Evolutionary conservation across 83 land plant species (phyloP), one percentile per base, ranked within the genome.

Genomic region (Larix sibirica): DNA sequence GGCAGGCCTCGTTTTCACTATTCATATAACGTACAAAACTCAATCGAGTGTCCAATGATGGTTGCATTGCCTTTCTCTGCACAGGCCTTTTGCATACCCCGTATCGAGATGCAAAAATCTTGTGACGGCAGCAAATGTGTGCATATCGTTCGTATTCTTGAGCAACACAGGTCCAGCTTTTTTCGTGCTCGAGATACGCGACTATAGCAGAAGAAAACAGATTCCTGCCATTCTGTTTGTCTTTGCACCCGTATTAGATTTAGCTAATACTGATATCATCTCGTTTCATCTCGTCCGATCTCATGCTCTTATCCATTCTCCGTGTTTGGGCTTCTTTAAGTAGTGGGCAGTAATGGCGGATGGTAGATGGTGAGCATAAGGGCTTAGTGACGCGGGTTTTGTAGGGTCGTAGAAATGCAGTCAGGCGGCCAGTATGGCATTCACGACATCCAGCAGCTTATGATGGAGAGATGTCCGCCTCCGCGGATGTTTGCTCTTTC

Each of bases 31-130:
- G 56, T 50, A 50, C 56, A 10, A 10, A 50, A 50, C 56, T 50
- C 56, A 50, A 62, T 62, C 64, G 64, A 62, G 64, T 62, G 64
- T 62, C 64, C 64, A 62, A 62, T 62, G 64, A 62, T 62, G 64
- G 64, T 62, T 4, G 23, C 64, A 62, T 62, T 18, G 23, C 64
- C 23, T 62, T 62, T 62, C 64, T 62, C 23, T 18, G 64, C 64
- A 62, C 64, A 62, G 64, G 64, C 64, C 23, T 62, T 62, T 20
- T 62, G 13, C 23, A 62, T n/a, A 18, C 64, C 23, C 16, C 23
- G 64, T n/a, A 62, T 18, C 20, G 20, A 62, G 20, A 18, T 62
- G 20, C 20, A 20, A 62, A 62, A n/a, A 62, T 18, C 20, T 18
- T n/a, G 23, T 62, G 64, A 62, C 64, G 64, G 64, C 64, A 62